These are phyloP conservation scores for Betula pendula DNA, from an alignment of 306 rosid species.

Conservation along the genomic window DNA sequence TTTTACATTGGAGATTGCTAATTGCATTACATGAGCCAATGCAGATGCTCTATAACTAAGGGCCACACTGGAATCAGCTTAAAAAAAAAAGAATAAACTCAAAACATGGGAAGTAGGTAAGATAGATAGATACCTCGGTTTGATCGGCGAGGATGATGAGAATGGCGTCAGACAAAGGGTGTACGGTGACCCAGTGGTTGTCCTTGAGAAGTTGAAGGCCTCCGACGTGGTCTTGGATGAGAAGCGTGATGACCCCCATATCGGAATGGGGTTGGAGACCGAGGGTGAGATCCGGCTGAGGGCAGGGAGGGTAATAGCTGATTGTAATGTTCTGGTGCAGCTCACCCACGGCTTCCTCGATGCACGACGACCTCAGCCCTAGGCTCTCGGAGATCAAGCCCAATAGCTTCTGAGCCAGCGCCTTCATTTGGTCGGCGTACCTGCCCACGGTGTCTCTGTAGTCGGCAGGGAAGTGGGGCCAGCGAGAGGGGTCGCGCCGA, in stretches of 20 bases:
- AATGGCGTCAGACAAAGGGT: constrained; percentile 64
- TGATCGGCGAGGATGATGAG: constrained; percentile 85
- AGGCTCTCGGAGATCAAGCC: constrained; percentile 67
- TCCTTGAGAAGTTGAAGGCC: constrained; percentile 76
- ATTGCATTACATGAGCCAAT: too few relatives aligned
- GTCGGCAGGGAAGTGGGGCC: constrained; percentile 65
- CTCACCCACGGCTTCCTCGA: constrained; percentile 69
- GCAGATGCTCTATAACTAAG: too few relatives aligned
- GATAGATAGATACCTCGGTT: constrained; percentile 64
- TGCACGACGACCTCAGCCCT: constrained; percentile 55
- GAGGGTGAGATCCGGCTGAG: constrained; percentile 82
- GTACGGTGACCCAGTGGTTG: constrained; percentile 62
- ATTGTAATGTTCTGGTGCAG: constrained; percentile 80
- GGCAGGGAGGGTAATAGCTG: constrained; percentile 87
- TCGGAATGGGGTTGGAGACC: constrained; percentile 94
- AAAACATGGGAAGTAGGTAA: background rate
- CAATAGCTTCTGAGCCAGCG: constrained; percentile 59
- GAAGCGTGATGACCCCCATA: constrained; percentile 71
- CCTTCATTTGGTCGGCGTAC: constrained; percentile 59
- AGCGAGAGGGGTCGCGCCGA: constrained; percentile 69
- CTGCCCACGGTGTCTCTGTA: constrained; percentile 47
- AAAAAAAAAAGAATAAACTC: background rate
- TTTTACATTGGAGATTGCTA: too few relatives aligned
- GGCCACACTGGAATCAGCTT: too few relatives aligned
- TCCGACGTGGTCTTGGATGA: constrained; percentile 81